Percentiles rank a stretch among this genome's conserved stretches.
phyloP scores from a whole-genome alignment of 371 early-diverging fungal genomes.

The Mucor mucedo region DNA sequence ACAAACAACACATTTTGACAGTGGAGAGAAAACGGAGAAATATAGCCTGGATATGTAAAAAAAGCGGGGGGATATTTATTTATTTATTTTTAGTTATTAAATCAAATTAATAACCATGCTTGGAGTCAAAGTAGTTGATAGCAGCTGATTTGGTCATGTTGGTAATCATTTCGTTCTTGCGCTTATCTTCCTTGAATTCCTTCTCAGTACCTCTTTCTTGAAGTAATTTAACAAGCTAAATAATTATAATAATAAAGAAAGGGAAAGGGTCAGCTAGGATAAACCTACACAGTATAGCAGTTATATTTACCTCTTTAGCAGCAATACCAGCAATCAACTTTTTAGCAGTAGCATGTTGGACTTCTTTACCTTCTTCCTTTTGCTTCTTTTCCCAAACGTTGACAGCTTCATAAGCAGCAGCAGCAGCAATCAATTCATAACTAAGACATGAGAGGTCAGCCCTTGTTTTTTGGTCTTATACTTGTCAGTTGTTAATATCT shows the following conservation, averaged over 20 bases:
- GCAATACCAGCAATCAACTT: slow-evolving; percentile 51
- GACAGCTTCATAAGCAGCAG: slow-evolving; percentile 59
- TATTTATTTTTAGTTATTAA: not conserved
- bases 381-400: slow-evolving; percentile 47
- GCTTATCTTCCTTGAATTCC: slow-evolving; percentile 29
- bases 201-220: slow-evolving; percentile 33
- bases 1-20: not conserved
- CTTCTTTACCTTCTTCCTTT: slow-evolving; percentile 32
- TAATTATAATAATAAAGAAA: not conserved
- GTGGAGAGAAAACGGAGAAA: not conserved
- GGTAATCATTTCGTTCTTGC: slow-evolving; percentile 32
- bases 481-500: not conserved
- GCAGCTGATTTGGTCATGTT: slow-evolving; percentile 46
- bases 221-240: slow-evolving; percentile 42
- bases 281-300: no score
- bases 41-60: not conserved
- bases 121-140: slow-evolving; percentile 40
- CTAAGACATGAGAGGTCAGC: not conserved
- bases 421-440: slow-evolving; percentile 59
- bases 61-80: not conserved
- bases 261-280: not conserved
- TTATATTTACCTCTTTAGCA: slow-evolving; percentile 41
- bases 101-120: slow-evolving; percentile 32
- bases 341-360: slow-evolving; percentile 47
- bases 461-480: no score